Evolutionary conservation across 2,329 filamentous ascomycete genomes (phyloP), one percentile per base, ranked within the genome.

Genomic region (Calycina marina): DNA sequence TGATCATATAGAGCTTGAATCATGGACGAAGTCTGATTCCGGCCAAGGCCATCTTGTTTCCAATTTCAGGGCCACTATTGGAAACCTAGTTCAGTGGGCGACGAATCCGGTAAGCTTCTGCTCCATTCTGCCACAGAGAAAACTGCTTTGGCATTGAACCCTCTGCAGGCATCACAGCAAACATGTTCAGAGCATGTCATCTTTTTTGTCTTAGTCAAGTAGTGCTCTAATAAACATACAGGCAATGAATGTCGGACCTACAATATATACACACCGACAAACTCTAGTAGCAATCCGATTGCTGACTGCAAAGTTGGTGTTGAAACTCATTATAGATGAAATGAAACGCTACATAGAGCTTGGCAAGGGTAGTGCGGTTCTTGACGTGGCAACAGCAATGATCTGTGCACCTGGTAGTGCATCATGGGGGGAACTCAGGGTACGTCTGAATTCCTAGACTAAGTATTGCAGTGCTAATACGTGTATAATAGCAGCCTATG

Each of bases 211-310:
- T 22, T 9, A 8, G 20, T 22, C n/a, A 22, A 3, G 20, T 8
- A 2, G n/a, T 3, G 8, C 3, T n/a, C 20, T n/a, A 9, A 8
- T n/a, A 22, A 22, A 22, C 20, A 22, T 22, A n/a, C n/a, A n/a
- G n/a, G 20, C 57, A 4, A 53, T 66, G 20, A 70, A 66, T 36
- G 58, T 59, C 18, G 68, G 68, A 57, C 69, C 70, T 2, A 63
- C 78, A 0, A 63, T 67, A 8, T 88, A 86, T 51, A 81, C 77
- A 0, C 78, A 85, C 48, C 71, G 76, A 4, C 75, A 80, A 41
- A 58, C 84, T 3, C 63, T 81, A 6, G 63, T 67, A 0, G 71
- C 67, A 0, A 53, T 71, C 20, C 66, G 68, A 34, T 59, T 80
- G 18, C 56, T 79, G 1, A 78, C 78, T 0, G 67, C 76, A 0